Evolutionary conservation across 2,329 filamentous ascomycete species (phyloP).

Genomic region (Ciborinia camelliae): DNA sequence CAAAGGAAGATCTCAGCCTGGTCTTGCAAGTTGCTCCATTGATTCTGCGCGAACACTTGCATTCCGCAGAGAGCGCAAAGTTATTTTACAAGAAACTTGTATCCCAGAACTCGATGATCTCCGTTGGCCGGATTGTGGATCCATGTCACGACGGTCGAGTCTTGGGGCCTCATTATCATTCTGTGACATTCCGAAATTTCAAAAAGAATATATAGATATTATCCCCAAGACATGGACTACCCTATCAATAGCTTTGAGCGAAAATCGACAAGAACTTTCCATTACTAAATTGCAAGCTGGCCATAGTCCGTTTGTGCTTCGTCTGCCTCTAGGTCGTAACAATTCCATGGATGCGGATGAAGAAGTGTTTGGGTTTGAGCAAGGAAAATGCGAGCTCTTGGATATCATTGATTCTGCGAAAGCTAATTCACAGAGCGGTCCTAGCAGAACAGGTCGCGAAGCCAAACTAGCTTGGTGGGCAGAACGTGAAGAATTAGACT

Average conservation of each 20-base stretch:
- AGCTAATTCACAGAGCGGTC: conserved; percentile 71
- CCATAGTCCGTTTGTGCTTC: conserved; percentile 77
- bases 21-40: conserved; percentile 59
- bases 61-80: conserved; percentile 61
- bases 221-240: conserved; percentile 81
- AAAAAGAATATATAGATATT: conserved; percentile 78
- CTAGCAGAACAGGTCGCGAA: conserved; percentile 69
- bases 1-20: conserved; percentile 48
- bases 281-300: conserved; percentile 79
- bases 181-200: conserved; percentile 61
- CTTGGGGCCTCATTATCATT: conserved; percentile 42
- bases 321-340: conserved; percentile 79
- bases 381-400: conserved; percentile 73
- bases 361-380: conserved; percentile 78
- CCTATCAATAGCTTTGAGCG: conserved; percentile 79
- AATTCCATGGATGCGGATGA: conserved; percentile 75
- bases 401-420: conserved; percentile 83
- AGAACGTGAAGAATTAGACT: conserved; percentile 76
- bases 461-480: conserved; percentile 87
- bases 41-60: conserved; percentile 70
- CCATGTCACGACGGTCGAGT: conserved; percentile 43
- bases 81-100: conserved; percentile 39
- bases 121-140: conserved; percentile 39
- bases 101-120: conserved; percentile 34
- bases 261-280: conserved; percentile 78